Evolutionary conservation across 495 filamentous ascomycete genomes (phyloP), one percentile per base, ranked within the genome.

Genomic region (Penicillium roqueforti): DNA sequence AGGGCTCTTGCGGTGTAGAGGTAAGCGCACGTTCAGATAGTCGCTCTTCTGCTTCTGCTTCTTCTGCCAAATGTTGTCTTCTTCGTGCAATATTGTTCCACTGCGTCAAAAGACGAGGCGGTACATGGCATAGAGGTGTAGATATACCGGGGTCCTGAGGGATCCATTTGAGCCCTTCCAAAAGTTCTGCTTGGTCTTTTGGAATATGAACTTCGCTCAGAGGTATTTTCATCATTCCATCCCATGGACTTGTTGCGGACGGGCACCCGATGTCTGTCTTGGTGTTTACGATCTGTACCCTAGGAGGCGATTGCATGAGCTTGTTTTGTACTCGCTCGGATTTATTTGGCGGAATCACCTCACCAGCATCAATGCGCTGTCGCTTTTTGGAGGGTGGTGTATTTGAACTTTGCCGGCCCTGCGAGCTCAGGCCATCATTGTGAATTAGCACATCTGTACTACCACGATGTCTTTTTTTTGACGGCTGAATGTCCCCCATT

Each of bases 181-280:
- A 64, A 16, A 91, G 63, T 18, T 71, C 59, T 44, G 70, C 67
- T 61, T 95, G 90, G 14, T 82, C 78, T 31, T 68, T 76, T 6
- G 82, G 79, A 41, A 91, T 81, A 29, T 55, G 70, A 23, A 83
- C 66, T 57, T 85, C 76, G 42, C 63, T 63, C 19, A 58, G 63
- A 20, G 68, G 66, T 41, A 85, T 76, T 36, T 52, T 52, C 31
- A 53, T 62, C 66, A 76, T 67, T 37, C 71, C 67, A 43, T 66
- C 39, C 75, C 73, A 76, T 6, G 68, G 66, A 49, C 72, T 53
- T 14, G 11, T 29, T 20, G 7, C 28, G 25, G 16, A 11, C 14
- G 14, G 4, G 10, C 19, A 19, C 10, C 22, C 18, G 3, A 6
- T 7, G 46, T 25, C 32, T 28, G 20, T 8, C 29, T 28, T 39